phyloP scores from a whole-genome alignment of 2,329 filamentous ascomycete genomes.

The Penicillium sp. region DNA sequence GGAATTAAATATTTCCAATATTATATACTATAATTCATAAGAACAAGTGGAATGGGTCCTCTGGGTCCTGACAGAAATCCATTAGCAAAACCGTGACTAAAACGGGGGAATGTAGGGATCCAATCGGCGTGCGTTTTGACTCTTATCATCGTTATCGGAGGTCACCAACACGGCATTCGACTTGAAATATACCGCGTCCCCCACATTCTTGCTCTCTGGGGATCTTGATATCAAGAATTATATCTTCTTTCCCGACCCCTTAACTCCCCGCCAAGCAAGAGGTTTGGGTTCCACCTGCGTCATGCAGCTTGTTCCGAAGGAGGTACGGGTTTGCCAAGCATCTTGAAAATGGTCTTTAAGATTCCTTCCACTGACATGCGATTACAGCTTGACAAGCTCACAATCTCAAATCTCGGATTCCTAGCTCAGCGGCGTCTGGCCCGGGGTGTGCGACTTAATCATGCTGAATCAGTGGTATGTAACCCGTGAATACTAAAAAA shows the following conservation, averaged over 20 bases:
- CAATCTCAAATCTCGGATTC: conserved; percentile 82
- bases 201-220: conserved; percentile 17
- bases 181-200: conserved; percentile 14
- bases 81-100: conserved; percentile 25
- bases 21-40: background rate
- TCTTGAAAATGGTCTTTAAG: background rate
- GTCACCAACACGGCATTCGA: background rate
- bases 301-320: conserved; percentile 50
- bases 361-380: conserved; percentile 2
- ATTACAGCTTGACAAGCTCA: conserved; percentile 86
- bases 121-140: conserved; percentile 21
- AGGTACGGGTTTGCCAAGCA: conserved; percentile 32
- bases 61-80: background rate
- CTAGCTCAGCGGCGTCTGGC: conserved; percentile 86
- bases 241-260: background rate
- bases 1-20: background rate
- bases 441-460: conserved; percentile 83
- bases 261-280: conserved; percentile 15
- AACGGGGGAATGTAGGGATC: conserved; percentile 13
- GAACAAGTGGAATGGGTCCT: background rate
- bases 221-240: background rate
- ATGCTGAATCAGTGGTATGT: conserved; percentile 77
- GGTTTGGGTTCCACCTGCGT: conserved; percentile 22
- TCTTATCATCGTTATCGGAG: conserved; percentile 24
- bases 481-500: background rate